Conservation (phyloP, 495 filamentous ascomycete genomes). For the Aspergillus ostianus region DNA sequence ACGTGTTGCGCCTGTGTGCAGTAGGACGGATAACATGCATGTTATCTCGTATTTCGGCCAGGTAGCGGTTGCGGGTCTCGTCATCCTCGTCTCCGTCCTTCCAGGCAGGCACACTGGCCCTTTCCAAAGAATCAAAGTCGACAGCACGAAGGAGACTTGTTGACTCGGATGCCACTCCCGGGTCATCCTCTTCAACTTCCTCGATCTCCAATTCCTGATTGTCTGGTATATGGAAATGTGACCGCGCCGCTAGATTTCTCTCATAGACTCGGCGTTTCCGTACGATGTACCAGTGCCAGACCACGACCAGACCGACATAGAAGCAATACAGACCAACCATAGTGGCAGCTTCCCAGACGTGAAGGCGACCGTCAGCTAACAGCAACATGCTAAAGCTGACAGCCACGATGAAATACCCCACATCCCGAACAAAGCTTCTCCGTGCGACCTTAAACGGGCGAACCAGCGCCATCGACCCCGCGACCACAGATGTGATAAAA, state of each 20-base stretch:
- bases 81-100: slow-evolving; percentile 64
- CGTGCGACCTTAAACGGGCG: slow-evolving; percentile 87
- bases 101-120: slow-evolving; percentile 49
- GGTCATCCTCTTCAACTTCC: slow-evolving; percentile 73
- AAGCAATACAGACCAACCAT: slow-evolving; percentile 94
- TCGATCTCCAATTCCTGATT: slow-evolving; percentile 69
- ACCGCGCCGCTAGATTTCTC: slow-evolving; percentile 66
- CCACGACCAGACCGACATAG: slow-evolving; percentile 85
- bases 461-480: slow-evolving; percentile 96
- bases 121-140: slow-evolving; percentile 74
- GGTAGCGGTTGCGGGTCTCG: slow-evolving; percentile 64
- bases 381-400: slow-evolving; percentile 86
- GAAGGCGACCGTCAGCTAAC: slow-evolving; percentile 78
- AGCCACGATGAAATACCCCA: slow-evolving; percentile 88
- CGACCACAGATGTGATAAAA: slow-evolving; percentile 96
- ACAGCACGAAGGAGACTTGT: slow-evolving; percentile 51
- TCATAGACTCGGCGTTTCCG: slow-evolving; percentile 57
- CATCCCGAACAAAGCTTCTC: slow-evolving; percentile 87
- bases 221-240: slow-evolving; percentile 66
- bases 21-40: slow-evolving; percentile 81
- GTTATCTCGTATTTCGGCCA: slow-evolving; percentile 84
- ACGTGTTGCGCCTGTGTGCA: slow-evolving; percentile 66
- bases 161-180: slow-evolving; percentile 50
- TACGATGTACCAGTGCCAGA: slow-evolving; percentile 85
- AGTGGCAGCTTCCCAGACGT: slow-evolving; percentile 79